Evolutionary conservation across 495 filamentous ascomycete genomes (phyloP), one percentile per base, ranked within the genome.

Genomic region (Copromyces sp.): DNA sequence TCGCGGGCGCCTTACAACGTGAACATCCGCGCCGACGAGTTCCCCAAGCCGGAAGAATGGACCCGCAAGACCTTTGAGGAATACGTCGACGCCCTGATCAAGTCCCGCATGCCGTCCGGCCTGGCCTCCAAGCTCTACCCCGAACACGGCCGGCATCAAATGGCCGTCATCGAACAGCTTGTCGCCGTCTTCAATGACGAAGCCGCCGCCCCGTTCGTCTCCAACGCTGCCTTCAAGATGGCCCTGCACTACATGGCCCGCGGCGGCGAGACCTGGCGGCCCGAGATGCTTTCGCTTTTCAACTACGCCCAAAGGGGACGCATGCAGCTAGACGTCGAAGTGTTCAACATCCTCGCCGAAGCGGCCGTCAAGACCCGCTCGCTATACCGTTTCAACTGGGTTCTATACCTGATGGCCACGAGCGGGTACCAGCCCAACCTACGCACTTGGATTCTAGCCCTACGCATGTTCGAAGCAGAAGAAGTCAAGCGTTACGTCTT

Each of bases 391-490:
- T 85, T 84, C 70, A 69, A 79, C n/a, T 71, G 39, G 3, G 71
- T 76, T 38, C 29, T 85, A 35, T 71, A 70, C 24, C 69, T 73
- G 17, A 83, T 86, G 84, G 45, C 76, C 37, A 65, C 70, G 4
- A 75, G 72, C 42, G 80, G 80, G 8, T 71, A 74, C 38, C 68
- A 39, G n/a, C 76, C 81, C 0, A 79, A 81, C 53, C 68, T 76
- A 3, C 73, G 75, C 35, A 82, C 81, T 6, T 86, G 84, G 84
- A 69, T 77, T 1, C 74, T 82, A 7, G 83, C 85, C 71, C 59
- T 86, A 24, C 72, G 77, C 35, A 74, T 85, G 70, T 75, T 85
- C 70, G 68, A 83, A 69, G 77, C 77, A 42, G 82, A 82, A 72
- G 74, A 77, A 8, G 75, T 79, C n/a, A 81, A 77, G 71, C 75